These are phyloP conservation scores for Crithidia brevicula DNA, from an alignment of 208 protist genomes.

Conservation along the genomic window DNA sequence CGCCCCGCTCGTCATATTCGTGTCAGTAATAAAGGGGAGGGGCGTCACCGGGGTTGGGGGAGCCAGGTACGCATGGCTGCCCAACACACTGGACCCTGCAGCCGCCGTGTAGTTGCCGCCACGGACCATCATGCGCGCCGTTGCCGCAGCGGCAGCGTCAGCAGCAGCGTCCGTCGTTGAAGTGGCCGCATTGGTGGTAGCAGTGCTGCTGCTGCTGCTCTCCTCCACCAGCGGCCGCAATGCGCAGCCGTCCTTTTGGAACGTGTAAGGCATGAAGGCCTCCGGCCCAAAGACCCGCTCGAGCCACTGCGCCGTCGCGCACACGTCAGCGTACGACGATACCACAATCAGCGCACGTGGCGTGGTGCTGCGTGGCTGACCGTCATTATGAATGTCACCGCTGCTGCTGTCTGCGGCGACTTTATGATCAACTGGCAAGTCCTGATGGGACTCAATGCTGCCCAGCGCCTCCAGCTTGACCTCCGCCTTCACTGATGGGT, in stretches of 20 bases:
- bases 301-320: conserved; percentile 46
- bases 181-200: background rate
- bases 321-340: conserved; percentile 42
- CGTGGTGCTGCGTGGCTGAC: background rate
- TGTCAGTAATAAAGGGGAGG: conserved; percentile 26
- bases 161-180: no score
- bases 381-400: no score
- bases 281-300: conserved; percentile 56
- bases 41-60: background rate
- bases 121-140: no score
- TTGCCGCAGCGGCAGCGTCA: no score
- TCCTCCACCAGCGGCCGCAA: conserved; percentile 31
- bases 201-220: background rate
- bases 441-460: no score
- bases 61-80: background rate
- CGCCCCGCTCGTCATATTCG: background rate
- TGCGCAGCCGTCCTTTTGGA: conserved; percentile 35
- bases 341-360: conserved; percentile 65
- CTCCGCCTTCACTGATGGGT: background rate
- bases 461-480: background rate
- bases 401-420: background rate
- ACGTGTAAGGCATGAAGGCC: conserved; percentile 55
- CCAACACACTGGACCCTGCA: no score
- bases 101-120: no score
- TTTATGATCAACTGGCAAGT: no score